Conservation (phyloP, 2,329 filamentous ascomycete genomes). For the Fusarium verrucosum region DNA sequence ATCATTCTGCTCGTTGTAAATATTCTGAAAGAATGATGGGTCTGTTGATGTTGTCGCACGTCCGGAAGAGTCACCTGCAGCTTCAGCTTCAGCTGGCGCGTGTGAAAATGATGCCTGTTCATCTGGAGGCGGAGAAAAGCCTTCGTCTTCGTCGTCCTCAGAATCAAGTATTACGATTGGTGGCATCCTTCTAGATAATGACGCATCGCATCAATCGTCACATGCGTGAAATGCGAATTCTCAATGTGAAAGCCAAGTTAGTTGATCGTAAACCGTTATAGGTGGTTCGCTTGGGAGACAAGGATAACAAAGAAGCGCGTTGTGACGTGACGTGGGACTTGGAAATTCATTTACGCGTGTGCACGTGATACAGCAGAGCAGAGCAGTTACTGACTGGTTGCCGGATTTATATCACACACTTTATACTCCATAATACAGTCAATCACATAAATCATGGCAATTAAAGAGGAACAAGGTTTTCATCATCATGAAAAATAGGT, state of each 20-base stretch:
- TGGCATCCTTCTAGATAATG: conserved; percentile 31
- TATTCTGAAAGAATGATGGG: conserved; percentile 56
- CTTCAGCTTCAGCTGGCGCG: background rate
- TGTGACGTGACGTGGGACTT: conserved; percentile 23
- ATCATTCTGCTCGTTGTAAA: conserved; percentile 59
- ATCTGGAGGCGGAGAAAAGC: conserved; percentile 33
- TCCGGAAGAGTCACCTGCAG: conserved; percentile 38
- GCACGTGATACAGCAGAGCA: conserved; percentile 28
- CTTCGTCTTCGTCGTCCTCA: conserved; percentile 50
- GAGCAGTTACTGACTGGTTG: no score
- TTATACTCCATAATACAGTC: background rate
- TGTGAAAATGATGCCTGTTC: conserved; percentile 2
- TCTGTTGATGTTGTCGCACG: conserved; percentile 56
- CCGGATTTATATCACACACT: background rate
- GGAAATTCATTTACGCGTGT: conserved; percentile 19
- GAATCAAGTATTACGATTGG: conserved; percentile 52
- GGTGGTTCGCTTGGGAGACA: conserved; percentile 5
- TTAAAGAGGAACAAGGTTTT: conserved; percentile 14
- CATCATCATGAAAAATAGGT: conserved; percentile 41
- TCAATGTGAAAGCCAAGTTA: background rate
- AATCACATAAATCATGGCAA: background rate
- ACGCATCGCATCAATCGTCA: conserved; percentile 7
- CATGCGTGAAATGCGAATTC: background rate
- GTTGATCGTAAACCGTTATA: conserved; percentile 7
- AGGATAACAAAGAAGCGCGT: conserved; percentile 24